phyloP scores from a whole-genome alignment of 164 flowering plant species.

The Euptelea pleiosperma region DNA sequence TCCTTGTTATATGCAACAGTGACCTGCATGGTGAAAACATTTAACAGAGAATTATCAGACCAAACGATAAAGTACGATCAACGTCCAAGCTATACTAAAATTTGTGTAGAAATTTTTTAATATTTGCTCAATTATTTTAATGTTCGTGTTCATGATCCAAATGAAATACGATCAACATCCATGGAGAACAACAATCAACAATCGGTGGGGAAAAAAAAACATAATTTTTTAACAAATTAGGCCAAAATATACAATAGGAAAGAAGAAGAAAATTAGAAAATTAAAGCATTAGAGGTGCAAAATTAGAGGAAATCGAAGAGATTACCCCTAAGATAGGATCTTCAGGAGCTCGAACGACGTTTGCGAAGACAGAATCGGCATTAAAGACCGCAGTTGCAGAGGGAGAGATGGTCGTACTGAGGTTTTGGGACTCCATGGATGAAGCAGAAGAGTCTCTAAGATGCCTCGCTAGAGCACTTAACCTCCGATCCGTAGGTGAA shows the following conservation, averaged over 20 bases:
- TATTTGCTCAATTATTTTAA: too few species aligned
- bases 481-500: conserved; percentile 33
- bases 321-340: conserved; percentile 96
- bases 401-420: conserved; percentile 23
- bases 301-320: background rate
- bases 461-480: conserved; percentile 29
- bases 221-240: too few species aligned
- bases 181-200: background rate
- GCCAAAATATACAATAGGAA: too few species aligned
- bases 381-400: conserved; percentile 42
- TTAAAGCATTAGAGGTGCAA: too few species aligned
- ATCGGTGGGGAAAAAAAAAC: too few species aligned
- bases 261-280: background rate
- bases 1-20: conserved; percentile 98
- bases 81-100: too few species aligned
- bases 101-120: too few species aligned
- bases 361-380: conserved; percentile 63
- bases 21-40: conserved; percentile 46
- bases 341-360: conserved; percentile 83
- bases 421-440: conserved; percentile 26
- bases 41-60: background rate
- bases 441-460: conserved; percentile 20
- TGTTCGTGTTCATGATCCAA: background rate
- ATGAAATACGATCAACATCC: conserved; percentile 2
- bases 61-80: background rate